phyloP scores from a whole-genome alignment of 2,329 filamentous ascomycete genomes.

The Dactylellina sp. region DNA sequence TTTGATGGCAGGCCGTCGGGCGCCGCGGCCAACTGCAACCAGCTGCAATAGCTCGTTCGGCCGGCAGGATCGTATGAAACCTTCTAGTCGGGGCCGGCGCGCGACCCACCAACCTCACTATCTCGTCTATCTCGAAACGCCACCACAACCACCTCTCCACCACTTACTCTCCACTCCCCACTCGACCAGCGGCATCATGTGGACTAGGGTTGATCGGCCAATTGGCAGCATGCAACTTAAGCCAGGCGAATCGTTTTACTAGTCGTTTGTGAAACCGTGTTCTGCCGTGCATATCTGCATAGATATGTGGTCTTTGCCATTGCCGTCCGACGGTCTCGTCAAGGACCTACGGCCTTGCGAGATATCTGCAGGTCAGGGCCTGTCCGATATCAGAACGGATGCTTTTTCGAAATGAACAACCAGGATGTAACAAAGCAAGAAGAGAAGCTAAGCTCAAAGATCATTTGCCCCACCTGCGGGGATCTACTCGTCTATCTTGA shows the following conservation, averaged over 20 bases:
- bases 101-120: slow-evolving; percentile 4
- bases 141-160: background rate
- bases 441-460: slow-evolving; percentile 18
- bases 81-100: background rate
- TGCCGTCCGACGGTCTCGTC: slow-evolving; percentile 6
- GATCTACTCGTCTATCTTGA: slow-evolving; percentile 36
- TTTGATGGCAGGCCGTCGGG: slow-evolving; percentile 45
- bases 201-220: slow-evolving; percentile 17
- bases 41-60: slow-evolving; percentile 8
- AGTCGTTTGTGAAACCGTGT: background rate
- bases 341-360: slow-evolving; percentile 3
- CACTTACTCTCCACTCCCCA: no score
- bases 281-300: background rate
- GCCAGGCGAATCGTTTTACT: slow-evolving; percentile 5
- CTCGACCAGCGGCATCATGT: slow-evolving; percentile 28
- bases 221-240: no score
- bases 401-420: background rate
- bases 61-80: slow-evolving; percentile 14
- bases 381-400: slow-evolving; percentile 2
- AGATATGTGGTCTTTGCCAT: slow-evolving; percentile 1
- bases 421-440: background rate
- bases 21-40: slow-evolving; percentile 40
- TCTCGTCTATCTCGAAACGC: background rate
- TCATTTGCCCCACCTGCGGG: slow-evolving; percentile 33
- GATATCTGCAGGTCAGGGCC: slow-evolving; percentile 9